A percentile compares a stretch with the other conserved stretches of the same genome.
These are phyloP conservation scores for Backusella morwellensis DNA, from an alignment of 192 early-diverging fungal species.

Conservation along the genomic window DNA sequence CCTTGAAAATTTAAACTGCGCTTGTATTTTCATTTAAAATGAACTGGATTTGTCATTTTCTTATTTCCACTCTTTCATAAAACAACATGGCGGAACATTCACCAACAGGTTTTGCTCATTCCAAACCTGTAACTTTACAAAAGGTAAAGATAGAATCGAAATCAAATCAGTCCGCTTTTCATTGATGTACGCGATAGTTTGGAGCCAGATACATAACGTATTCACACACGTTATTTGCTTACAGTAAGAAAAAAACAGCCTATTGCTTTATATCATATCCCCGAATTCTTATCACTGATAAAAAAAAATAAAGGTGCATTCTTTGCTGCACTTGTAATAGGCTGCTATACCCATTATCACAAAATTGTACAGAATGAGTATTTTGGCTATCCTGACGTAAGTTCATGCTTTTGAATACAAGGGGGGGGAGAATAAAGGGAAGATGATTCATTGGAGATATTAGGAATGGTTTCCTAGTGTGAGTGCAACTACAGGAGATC, in stretches of 20 bases:
- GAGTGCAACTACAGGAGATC: constrained; percentile 76
- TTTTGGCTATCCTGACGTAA: constrained; percentile 74
- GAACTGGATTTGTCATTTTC: not conserved
- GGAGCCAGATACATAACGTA: constrained; percentile 16
- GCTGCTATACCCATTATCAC: constrained; percentile 74
- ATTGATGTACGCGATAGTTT: not conserved
- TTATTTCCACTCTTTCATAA: not conserved
- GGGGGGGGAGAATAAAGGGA: not conserved
- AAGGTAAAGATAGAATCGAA: not conserved
- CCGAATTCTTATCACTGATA: not conserved
- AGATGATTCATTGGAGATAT: not conserved
- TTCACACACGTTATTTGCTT: constrained; percentile 22
- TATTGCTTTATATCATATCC: not conserved
- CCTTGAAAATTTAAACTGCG: not conserved
- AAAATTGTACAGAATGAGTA: constrained; percentile 80
- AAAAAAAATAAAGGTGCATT: constrained; percentile 55
- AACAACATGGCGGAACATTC: not conserved
- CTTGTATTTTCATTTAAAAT: not conserved
- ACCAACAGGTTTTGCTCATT: not conserved
- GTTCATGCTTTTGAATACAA: constrained; percentile 4
- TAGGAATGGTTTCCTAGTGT: constrained; percentile 82
- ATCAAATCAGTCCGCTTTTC: not conserved
- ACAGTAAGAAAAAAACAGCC: constrained; percentile 4
- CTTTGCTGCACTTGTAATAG: constrained; percentile 59
- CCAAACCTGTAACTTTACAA: not conserved